Base-by-base conservation (phyloP, 805 yeast genomes). In the Priceomyces haplophilus region DNA sequence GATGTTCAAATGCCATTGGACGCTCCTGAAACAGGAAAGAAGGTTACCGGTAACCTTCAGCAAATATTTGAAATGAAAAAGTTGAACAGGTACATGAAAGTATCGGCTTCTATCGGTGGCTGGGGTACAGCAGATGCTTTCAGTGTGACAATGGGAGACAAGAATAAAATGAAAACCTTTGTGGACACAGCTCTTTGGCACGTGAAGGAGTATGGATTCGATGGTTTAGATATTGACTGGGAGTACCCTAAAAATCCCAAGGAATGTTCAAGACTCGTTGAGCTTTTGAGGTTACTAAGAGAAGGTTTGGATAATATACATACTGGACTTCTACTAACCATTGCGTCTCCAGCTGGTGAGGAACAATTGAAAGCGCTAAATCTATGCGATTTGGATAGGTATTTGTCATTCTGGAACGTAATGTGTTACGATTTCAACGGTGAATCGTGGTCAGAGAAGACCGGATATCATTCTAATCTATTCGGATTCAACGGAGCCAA, bases 181-280 rank as follows among this genome's bases (percentile, higher is more conserved):
- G 75, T 80, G 2, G 39, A 55, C 1, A 69, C 83, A 0, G 65
- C 81, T 0, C 67, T 78, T 0, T 58, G 62, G 0, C 60, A 77
- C 18, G 68, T 88, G 58, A 43, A 61, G 2, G 62, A 71, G 34
- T 76, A 78, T 56, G 83, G 85, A 0, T 82, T 93, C 55, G 97
- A 93, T 59, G 98, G 99, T 0, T 67, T 91, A 36, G 98, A 93
- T 61, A 65, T 91, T 21, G 99, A 91, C 64, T 91, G 97, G 97
- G 99, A 91, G 62, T 91, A 82, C 54, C 96, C 97, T 0, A 57
- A 61, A 6, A 69, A 59, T 33, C 53, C 56, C 3, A 54, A 58
- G 0, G 82, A 85, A 46, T 79, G 80, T 1, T 37, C 52, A 0
- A 55, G 60, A 30, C 72, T 79, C 47, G 65, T 75, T 1, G 53